Evolutionary conservation across 495 filamentous ascomycete genomes (phyloP), one percentile per base, ranked within the genome.

Genomic region (Neurospora pannonica): DNA sequence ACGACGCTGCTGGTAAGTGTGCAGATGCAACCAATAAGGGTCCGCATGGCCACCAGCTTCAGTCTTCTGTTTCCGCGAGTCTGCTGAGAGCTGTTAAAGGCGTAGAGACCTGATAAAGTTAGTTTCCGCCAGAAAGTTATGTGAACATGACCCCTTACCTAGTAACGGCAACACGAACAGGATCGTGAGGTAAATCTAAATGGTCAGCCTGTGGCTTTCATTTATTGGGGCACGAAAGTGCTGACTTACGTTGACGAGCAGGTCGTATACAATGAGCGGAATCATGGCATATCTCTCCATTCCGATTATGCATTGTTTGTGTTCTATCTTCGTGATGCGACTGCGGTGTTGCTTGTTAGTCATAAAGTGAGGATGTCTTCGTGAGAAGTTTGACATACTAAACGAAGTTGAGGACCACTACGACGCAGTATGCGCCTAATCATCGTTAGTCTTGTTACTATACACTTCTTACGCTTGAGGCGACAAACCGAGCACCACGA

Each of bases 281-380:
- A 88, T 81, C 81, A 88, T 83, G 7, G 85, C 84, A 17, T 80
- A 76, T 70, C 77, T 83, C 73, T 84, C 75, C 83, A 89, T 87
- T 6, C 87, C 87, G 73, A 89, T 86, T 73, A 86, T 84, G 75
- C 87, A 89, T 43, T 81, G 74, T 10, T 83, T 84, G 46, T 87
- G 78, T 4, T 85, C 81, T 71, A 87, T 82, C 70, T 79, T 81
- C 19, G 84, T 81, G 71, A 85, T 81, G 5, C 86, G 87, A 71
- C 86, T 88, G 46, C 31, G 39, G 7, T 28, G 15, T 46, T 13
- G 10, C 11, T 62, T 24, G 73, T 72, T n/a, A 74, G 75, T 48
- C 28, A 39, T 48, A 48, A 39, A 31, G 8, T 43, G 69, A 2
- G 13, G 36, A 13, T n/a, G 8, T n/a, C 19, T 8, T 7, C 5